These are phyloP conservation scores for Eucalyptus melliodora DNA, from an alignment of 345 rosid species.

Conservation along the genomic window DNA sequence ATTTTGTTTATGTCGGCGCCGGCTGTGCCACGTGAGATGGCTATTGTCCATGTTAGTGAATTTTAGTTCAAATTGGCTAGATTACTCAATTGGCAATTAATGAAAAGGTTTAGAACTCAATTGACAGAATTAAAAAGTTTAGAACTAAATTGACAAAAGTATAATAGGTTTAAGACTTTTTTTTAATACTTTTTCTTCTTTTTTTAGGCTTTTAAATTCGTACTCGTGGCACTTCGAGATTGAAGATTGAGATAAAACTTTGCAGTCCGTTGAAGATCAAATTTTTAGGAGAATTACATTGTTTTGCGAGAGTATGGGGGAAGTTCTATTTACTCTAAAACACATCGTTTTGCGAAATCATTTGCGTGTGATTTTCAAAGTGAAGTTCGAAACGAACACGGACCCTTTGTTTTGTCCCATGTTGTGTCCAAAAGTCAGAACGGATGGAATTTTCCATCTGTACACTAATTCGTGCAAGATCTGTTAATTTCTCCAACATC, in stretches of 20 bases:
- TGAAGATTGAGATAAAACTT: not conserved
- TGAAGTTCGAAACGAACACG: not conserved
- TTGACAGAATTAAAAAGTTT: no score
- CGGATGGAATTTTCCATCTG: not conserved
- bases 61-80: no score
- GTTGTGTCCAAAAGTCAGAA: not conserved
- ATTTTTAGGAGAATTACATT: not conserved
- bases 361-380: not conserved
- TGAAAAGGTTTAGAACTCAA: accelerated
- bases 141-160: no score
- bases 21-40: no score
- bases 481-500: not conserved
- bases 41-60: no score
- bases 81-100: no score
- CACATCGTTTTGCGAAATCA: not conserved
- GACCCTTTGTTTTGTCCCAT: not conserved
- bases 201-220: no score
- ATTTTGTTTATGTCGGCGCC: accelerated
- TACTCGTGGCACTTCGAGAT: not conserved
- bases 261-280: not conserved
- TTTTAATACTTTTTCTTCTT: accelerated
- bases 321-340: not conserved
- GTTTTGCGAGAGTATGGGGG: not conserved
- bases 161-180: no score
- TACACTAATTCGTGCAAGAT: not conserved